Base-by-base conservation (phyloP, 2,329 filamentous ascomycete species). In the Colletotrichum magnum region DNA sequence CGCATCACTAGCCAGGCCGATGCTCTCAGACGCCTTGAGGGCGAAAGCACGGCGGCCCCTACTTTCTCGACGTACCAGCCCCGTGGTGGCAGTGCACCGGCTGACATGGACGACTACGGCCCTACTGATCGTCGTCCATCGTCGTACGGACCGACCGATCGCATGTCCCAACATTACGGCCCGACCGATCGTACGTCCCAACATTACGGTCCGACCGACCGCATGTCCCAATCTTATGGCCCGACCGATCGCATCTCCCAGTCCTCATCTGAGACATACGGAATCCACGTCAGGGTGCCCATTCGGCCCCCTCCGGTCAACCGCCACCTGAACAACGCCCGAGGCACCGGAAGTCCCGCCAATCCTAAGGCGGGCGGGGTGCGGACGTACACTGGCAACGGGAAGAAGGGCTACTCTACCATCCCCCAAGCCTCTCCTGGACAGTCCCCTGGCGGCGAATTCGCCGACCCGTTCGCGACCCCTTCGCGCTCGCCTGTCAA, bases 11-110 rank as follows among this genome's bases (percentile, higher is more conserved):
- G 64, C n/a, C 58, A 66, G 24, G 58, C 68, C 39, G 64, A 68
- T 32, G 64, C 68, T 9, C 36, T 70, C 39, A 68, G 58, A 26
- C 58, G 54, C n/a, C 68, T 70, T 2, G 68, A 70, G 48, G 68
- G 68, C 10, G 67, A 64, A n/a, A 24, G 58, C 2, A 58, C 10
- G 5, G 45, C 53, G 6, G 9, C 32, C n/a, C 21, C 58, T 9
- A 32, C 39, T 32, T 45, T 58, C 50, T 24, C 48, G 28, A 68
- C 64, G 2, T 70, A 70, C n/a, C 52, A 67, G 16, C 67, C 67
- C 18, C 62, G 56, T 26, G 51, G 62, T 18, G 24, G 12, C 24
- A 15, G 39, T n/a, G 36, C 47, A 12, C 13, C 12, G 45, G 45
- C n/a, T n/a, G 16, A 48, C 45, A 21, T 21, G 6, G 45, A 48